Base-by-base conservation (phyloP, 495 filamentous ascomycete genomes). In the Xeromyces bisporus region DNA sequence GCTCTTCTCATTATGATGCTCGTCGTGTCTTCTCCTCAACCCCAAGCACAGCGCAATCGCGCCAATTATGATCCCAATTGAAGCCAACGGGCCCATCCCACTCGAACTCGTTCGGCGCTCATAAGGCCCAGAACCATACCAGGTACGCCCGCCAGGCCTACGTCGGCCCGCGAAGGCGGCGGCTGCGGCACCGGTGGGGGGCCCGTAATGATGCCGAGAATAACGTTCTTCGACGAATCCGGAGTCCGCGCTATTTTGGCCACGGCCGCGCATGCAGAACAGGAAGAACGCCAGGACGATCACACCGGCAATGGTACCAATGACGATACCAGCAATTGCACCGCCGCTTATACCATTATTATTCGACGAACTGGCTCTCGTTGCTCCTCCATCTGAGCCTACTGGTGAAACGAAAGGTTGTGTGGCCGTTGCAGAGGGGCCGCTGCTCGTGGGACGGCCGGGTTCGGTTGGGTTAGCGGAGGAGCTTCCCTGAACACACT, bases 271-370 rank as follows among this genome's bases (percentile, higher is more conserved):
- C 55, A 73, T 70, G 60, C 70, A 85, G 53, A 78, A 84, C 31
- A 92, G 41, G 3, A 87, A 65, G 7, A 80, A 45, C 10, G 92
- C 61, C 2, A 92, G 51, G 29, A 75, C 48, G 14, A 84, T 9
- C 4, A 21, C 62, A 43, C 77, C 85, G n/a, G 68, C 71, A 40
- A 93, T 68, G 3, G 75, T 71, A 39, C 85, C 85, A 29, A 93
- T 78, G 38, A 93, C 85, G 40, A 93, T 93, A 26, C 85, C 85
- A n/a, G 85, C 85, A 43, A 93, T 93, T 15, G 84, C 85, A 35
- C 85, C 85, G 29, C 69, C 72, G 45, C 76, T 83, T 28, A 93
- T 60, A 32, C 69, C 67, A 30, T 64, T 58, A 35, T 62, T 48
- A 23, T 43, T 45, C 12, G 49, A 33, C 12, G 55, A 50, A n/a